phyloP scores from a whole-genome alignment of 805 yeast species.

The Zygosaccharomyces bailii region DNA sequence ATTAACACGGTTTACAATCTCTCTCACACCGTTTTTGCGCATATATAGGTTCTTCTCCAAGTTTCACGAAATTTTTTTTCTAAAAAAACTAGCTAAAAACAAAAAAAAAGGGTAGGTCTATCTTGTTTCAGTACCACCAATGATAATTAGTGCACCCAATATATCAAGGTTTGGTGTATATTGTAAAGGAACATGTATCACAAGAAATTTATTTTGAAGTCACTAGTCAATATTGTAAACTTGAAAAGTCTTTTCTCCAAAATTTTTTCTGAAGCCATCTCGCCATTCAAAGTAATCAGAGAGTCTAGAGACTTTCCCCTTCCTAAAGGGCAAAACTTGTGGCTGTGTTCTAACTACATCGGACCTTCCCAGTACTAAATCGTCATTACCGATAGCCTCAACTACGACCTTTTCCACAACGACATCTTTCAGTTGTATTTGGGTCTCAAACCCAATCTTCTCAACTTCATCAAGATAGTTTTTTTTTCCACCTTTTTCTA shows the following conservation, averaged over 20 bases:
- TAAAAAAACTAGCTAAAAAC: no score
- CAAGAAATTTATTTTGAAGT: no score
- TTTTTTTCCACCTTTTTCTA: conserved; percentile 14
- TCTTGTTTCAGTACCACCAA: no score
- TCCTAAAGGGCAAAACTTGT: not conserved
- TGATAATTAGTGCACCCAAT: not conserved
- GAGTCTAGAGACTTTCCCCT: no score
- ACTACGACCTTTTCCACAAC: not conserved
- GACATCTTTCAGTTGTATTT: not conserved
- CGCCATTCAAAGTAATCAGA: no score
- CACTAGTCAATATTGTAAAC: not conserved
- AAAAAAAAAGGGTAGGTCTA: no score
- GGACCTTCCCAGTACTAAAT: not conserved
- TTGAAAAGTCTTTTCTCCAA: not conserved
- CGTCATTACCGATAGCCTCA: not conserved
- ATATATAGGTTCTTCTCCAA: no score
- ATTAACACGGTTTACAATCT: no score
- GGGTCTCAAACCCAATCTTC: conserved; percentile 36
- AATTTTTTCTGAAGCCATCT: not conserved
- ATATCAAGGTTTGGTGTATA: not conserved
- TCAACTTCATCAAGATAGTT: conserved; percentile 20
- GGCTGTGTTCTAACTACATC: not conserved
- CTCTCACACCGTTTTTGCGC: no score
- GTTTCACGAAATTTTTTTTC: no score
- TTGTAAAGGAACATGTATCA: not conserved